phyloP scores from a whole-genome alignment of 805 yeast species.

The Suhomyces sp. region DNA sequence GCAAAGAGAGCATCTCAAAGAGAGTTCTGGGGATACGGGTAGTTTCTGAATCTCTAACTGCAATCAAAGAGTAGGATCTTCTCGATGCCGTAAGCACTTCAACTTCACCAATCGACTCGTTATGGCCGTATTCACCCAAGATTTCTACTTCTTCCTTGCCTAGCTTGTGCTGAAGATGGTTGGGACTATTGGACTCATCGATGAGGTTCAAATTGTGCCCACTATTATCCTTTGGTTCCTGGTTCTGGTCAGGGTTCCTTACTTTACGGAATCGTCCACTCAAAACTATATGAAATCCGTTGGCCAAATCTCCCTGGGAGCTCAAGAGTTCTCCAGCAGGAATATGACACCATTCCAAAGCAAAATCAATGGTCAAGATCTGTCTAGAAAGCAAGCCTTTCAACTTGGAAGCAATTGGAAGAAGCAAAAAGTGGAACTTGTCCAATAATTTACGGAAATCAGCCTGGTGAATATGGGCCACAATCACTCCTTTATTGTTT shows the following conservation, averaged over 20 bases:
- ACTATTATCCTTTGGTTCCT: constrained; percentile 7
- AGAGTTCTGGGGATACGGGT: constrained; percentile 90
- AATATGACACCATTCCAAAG: constrained; percentile 90
- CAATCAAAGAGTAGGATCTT: constrained; percentile 67
- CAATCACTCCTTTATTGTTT: constrained; percentile 53
- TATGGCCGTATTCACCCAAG: constrained; percentile 84
- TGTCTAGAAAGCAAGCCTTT: constrained; percentile 65
- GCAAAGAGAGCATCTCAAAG: constrained; percentile 79
- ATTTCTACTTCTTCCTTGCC: constrained; percentile 24
- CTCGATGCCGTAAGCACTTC: constrained; percentile 84
- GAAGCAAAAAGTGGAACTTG: constrained; percentile 67
- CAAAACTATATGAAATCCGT: constrained; percentile 84
- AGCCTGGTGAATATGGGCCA: constrained; percentile 65
- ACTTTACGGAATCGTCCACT: constrained; percentile 84
- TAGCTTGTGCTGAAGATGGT: not conserved
- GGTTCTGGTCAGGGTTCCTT: constrained; percentile 11
- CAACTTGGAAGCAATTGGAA: constrained; percentile 73
- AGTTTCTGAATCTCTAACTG: constrained; percentile 89
- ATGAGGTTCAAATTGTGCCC: constrained; percentile 15
- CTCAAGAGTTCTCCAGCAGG: constrained; percentile 82
- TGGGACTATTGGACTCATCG: constrained; percentile 16
- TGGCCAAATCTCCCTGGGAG: constrained; percentile 81
- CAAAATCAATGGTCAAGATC: constrained; percentile 77
- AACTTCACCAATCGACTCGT: constrained; percentile 91
- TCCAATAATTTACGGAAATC: constrained; percentile 68